phyloP scores from a whole-genome alignment of 2,329 filamentous ascomycete genomes.

The Fusarium sp. region DNA sequence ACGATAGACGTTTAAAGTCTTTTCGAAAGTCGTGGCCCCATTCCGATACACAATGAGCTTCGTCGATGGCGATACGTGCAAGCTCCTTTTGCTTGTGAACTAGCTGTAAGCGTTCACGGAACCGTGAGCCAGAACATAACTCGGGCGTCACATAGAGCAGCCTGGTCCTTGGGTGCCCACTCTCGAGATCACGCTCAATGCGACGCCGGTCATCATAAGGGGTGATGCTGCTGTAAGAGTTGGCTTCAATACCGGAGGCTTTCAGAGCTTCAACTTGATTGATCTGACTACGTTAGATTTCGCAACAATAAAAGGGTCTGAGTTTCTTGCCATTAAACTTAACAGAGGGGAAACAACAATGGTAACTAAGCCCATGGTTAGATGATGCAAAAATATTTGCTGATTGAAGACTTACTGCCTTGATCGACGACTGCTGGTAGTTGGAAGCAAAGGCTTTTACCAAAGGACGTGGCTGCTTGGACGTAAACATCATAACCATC shows the following conservation, averaged over 20 bases:
- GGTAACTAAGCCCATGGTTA: slow-evolving; percentile 70
- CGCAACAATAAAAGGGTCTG: not conserved
- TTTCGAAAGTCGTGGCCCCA: slow-evolving; percentile 99
- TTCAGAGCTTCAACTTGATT: slow-evolving; percentile 90
- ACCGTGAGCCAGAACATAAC: slow-evolving; percentile 80
- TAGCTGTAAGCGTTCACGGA: slow-evolving; percentile 78
- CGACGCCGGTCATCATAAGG: slow-evolving; percentile 70
- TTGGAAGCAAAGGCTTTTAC: slow-evolving; percentile 94
- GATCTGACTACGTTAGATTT: slow-evolving; percentile 65
- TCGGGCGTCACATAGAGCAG: slow-evolving; percentile 96
- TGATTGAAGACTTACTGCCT: slow-evolving; percentile 74
- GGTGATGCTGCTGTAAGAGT: slow-evolving; percentile 89
- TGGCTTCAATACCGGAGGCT: slow-evolving; percentile 80
- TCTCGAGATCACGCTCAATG: slow-evolving; percentile 85
- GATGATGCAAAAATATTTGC: slow-evolving; percentile 2
- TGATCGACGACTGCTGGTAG: slow-evolving; percentile 88
- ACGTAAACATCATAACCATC: slow-evolving; percentile 91
- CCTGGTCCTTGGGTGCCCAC: slow-evolving; percentile 84
- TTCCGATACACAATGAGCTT: slow-evolving; percentile 97
- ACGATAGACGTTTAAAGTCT: slow-evolving; percentile 87
- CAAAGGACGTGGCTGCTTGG: slow-evolving; percentile 90
- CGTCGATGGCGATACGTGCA: slow-evolving; percentile 89
- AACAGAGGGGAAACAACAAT: slow-evolving; percentile 91
- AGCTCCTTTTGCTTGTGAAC: slow-evolving; percentile 86
- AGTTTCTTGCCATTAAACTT: slow-evolving; percentile 79